Evolutionary conservation across 805 yeast genomes (phyloP).

Genomic region (Saccharomycopsis sp.): DNA sequence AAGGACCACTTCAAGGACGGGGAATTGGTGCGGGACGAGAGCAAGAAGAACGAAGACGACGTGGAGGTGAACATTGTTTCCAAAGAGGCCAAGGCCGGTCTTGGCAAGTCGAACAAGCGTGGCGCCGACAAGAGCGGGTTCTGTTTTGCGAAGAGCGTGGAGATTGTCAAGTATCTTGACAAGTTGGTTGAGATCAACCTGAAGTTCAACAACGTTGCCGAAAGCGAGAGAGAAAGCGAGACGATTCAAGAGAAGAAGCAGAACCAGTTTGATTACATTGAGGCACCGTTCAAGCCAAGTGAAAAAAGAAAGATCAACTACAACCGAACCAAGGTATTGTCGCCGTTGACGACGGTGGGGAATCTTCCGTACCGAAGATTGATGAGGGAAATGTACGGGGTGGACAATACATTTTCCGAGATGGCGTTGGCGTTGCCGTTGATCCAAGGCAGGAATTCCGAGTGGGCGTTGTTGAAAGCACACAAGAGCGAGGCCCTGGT

Average conservation of each 20-base stretch:
- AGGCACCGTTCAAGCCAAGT: slow-evolving; percentile 64
- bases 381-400: slow-evolving; percentile 75
- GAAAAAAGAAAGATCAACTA: slow-evolving; percentile 75
- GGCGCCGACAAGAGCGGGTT: slow-evolving; percentile 6
- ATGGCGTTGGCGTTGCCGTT: slow-evolving; percentile 88
- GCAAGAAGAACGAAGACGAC: slow-evolving; percentile 29
- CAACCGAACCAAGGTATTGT: slow-evolving; percentile 70
- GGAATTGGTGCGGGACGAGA: slow-evolving; percentile 38
- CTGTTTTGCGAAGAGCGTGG: slow-evolving; percentile 47
- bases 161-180: slow-evolving; percentile 56
- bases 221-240: slow-evolving; percentile 23
- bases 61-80: slow-evolving; percentile 47
- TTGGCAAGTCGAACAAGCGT: slow-evolving; percentile 33
- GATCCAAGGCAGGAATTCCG: slow-evolving; percentile 83
- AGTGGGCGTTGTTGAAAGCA: slow-evolving; percentile 96
- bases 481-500: slow-evolving; percentile 76
- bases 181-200: slow-evolving; percentile 38
- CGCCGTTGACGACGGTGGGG: slow-evolving; percentile 97
- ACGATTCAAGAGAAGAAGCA: slow-evolving; percentile 30
- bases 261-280: slow-evolving; percentile 48
- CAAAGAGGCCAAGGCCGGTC: slow-evolving; percentile 34
- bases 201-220: slow-evolving; percentile 27
- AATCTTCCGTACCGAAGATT: slow-evolving; percentile 90
- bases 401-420: slow-evolving; percentile 88
- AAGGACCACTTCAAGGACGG: slow-evolving; percentile 54